Conservation (phyloP, 495 filamentous ascomycete species). For the Parathielavia appendiculata region DNA sequence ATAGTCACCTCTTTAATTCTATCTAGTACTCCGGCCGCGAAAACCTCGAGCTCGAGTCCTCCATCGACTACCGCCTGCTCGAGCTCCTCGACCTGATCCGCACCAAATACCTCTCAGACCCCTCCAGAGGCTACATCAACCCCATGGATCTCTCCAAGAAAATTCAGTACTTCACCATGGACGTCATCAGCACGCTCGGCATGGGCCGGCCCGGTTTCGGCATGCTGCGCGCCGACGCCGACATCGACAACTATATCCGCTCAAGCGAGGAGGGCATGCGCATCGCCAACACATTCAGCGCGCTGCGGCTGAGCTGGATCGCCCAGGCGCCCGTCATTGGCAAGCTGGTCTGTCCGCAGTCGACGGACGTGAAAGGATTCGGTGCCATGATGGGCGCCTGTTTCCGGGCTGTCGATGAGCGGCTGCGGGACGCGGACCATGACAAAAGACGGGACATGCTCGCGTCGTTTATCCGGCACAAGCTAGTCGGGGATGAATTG, state of each 20-base stretch:
- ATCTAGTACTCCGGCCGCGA: slow-evolving; percentile 28
- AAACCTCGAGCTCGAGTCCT: slow-evolving; percentile 32
- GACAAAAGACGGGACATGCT: slow-evolving; percentile 35
- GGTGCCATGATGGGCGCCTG: slow-evolving; percentile 28
- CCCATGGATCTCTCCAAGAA: slow-evolving; percentile 44
- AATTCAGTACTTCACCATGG: slow-evolving; percentile 38
- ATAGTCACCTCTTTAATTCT: not conserved
- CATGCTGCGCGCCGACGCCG: slow-evolving; percentile 30
- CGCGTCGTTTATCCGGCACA: slow-evolving; percentile 40
- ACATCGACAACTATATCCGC: slow-evolving; percentile 29
- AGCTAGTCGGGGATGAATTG: slow-evolving; percentile 37
- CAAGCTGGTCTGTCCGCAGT: slow-evolving; percentile 44
- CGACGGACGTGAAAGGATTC: slow-evolving; percentile 38
- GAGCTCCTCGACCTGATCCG: slow-evolving; percentile 41
- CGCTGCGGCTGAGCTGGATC: slow-evolving; percentile 38
- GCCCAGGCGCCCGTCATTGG: slow-evolving; percentile 37
- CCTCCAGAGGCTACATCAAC: slow-evolving; percentile 28
- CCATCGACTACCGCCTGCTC: slow-evolving; percentile 39
- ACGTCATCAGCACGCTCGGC: slow-evolving; percentile 37
- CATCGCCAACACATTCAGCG: slow-evolving; percentile 24
- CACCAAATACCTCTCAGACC: not conserved
- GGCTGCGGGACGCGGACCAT: slow-evolving; percentile 24
- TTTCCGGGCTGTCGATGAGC: slow-evolving; percentile 25
- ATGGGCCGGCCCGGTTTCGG: slow-evolving; percentile 39
- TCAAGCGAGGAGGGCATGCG: slow-evolving; percentile 21